Base-by-base conservation (phyloP, 164 flowering plant species). In the Malania oleifera region DNA sequence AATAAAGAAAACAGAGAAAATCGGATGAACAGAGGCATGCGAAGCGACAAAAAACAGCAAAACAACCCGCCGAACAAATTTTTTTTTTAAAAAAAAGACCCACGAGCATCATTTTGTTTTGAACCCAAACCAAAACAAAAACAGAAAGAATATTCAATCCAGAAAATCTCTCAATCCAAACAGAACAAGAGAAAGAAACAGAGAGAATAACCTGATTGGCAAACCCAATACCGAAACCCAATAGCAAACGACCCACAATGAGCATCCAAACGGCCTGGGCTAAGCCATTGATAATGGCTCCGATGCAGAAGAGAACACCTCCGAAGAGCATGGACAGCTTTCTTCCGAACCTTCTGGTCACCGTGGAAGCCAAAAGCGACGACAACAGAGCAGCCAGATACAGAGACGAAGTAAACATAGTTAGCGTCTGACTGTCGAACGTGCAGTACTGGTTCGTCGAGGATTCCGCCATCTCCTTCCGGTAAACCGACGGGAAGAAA, bases 151-250 rank as follows among this genome's bases (percentile, higher is more conserved):
- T 31, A 31, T 31, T 9, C 35, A 31, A 9, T 9, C 35, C 9
- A 4, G 9, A 4, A 18, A 15, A 43, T 43, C 46, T 43, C 20
- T 15, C 2, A 18, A 15, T 43, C 46, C 46, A 43, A 43, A 43
- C 46, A 43, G 8, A 37, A 38, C 1, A 7, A 31, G 23, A 7
- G 31, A 25, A 46, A 27, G 29, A 49, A 52, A 34, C 25, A 39
- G n/a, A n/a, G n/a, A 57, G 22, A 24, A 41, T 8, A 8, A 85
- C 91, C 89, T 86, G 92, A 81, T 77, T 83, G 60, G 89, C 81
- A 41, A 81, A 83, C 0, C 91, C 91, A 13, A 85, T 65, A 39
- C 91, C 91, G 50, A 85, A 71, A 67, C 92, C 92, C 8, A 85
- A 81, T 1, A 85, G 50, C 5, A 85, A 69, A 12, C 92, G 81